A percentile compares a stretch with the other conserved stretches of the same genome.
These are phyloP conservation scores for Conoideocrella luteorostrata DNA, from an alignment of 2,329 filamentous ascomycete genomes.

Conservation along the genomic window DNA sequence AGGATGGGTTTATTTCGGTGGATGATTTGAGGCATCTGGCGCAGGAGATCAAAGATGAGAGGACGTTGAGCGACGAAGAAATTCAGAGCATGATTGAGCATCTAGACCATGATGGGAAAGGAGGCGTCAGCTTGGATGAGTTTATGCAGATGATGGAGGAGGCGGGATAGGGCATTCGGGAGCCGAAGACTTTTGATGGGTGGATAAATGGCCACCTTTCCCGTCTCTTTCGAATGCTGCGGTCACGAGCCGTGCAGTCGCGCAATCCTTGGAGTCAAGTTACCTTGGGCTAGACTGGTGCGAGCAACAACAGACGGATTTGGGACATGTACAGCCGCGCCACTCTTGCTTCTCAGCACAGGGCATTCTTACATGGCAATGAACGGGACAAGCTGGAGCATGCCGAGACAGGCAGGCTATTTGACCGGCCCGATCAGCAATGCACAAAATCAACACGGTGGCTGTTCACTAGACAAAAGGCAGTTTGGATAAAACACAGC, in stretches of 20 bases:
- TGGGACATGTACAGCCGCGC: no score
- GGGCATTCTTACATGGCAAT: no score
- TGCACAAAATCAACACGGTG: no score
- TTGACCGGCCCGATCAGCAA: background rate
- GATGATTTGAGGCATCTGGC: conserved; percentile 84
- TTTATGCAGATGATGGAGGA: conserved; percentile 58
- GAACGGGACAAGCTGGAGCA: no score
- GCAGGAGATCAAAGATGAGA: conserved; percentile 75
- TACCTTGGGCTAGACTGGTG: background rate
- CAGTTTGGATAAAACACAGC: background rate
- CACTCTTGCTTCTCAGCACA: no score
- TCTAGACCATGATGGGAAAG: conserved; percentile 91
- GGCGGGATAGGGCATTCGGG: conserved; percentile 28
- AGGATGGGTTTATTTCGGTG: conserved; percentile 84
- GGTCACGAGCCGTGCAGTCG: no score
- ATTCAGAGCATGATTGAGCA: conserved; percentile 95
- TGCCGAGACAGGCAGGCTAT: no score
- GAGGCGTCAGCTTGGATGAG: conserved; percentile 64
- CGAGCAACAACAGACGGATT: no score
- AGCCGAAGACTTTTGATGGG: no score
- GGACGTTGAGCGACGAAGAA: conserved; percentile 83
- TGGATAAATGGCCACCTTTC: no score
- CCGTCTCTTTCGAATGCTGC: no score
- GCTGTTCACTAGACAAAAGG: background rate
- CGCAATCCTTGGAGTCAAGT: no score